phyloP scores from a whole-genome alignment of 1,139 yeast genomes.

The Saccharomyces pastorianus region DNA sequence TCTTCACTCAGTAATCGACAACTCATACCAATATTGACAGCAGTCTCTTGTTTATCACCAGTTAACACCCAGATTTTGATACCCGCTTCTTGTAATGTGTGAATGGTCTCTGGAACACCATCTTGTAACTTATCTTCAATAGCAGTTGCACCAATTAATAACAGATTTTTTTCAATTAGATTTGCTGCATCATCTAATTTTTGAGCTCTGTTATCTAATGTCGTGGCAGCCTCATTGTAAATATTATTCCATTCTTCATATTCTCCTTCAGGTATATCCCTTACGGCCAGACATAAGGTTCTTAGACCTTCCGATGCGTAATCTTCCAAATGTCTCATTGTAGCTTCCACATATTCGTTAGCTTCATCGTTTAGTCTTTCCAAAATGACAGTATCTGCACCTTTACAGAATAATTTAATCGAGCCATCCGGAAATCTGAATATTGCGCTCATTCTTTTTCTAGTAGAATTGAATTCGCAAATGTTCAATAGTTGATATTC shows the following conservation, averaged over 20 bases:
- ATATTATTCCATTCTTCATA: constrained; percentile 52
- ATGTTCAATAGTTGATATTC: constrained; percentile 77
- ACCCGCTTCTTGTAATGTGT: constrained; percentile 90
- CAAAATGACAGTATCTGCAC: constrained; percentile 93
- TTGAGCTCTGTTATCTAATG: constrained; percentile 64
- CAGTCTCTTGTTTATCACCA: constrained; percentile 99
- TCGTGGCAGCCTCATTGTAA: constrained; percentile 75
- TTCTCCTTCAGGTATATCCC: constrained; percentile 73
- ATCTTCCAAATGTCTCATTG: constrained; percentile 84
- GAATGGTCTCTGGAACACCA: constrained; percentile 96
- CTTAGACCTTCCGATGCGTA: constrained; percentile 95
- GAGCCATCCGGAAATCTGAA: constrained; percentile 92
- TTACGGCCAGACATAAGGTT: constrained; percentile 85
- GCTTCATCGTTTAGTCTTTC: constrained; percentile 67
- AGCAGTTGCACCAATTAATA: constrained; percentile 91
- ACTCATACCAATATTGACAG: constrained; percentile 96
- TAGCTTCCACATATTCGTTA: constrained; percentile 74
- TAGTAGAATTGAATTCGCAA: constrained; percentile 93
- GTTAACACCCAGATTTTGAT: constrained; percentile 96
- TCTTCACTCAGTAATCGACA: constrained; percentile 91
- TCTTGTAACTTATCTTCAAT: constrained; percentile 97
- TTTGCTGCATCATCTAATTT: constrained; percentile 82
- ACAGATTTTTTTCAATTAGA: constrained; percentile 68
- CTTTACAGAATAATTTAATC: constrained; percentile 84
- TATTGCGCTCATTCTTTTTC: constrained; percentile 96